Percentiles rank a stretch among this genome's conserved stretches.
Conservation (phyloP, 495 filamentous ascomycete species). For the Poronia punctata region DNA sequence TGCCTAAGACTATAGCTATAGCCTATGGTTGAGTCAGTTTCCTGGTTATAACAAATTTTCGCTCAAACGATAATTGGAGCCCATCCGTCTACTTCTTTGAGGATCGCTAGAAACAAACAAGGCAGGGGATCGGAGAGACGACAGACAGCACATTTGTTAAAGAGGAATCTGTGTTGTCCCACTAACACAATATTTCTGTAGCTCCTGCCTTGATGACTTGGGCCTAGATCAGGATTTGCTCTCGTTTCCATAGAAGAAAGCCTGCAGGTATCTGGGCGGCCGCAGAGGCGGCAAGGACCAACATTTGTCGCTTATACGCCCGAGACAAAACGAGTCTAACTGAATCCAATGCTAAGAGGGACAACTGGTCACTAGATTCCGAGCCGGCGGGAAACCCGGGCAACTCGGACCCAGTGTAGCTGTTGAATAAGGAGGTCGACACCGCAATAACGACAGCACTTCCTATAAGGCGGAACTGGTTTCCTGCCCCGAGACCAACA, state of each 20-base stretch:
- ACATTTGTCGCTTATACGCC: constrained; percentile 13
- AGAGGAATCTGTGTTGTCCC: no score
- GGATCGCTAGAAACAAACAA: no score
- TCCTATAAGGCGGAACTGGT: constrained; percentile 15
- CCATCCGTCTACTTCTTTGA: no score
- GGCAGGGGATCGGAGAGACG: no score
- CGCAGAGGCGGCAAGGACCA: constrained; percentile 13
- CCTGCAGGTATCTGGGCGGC: constrained; percentile 13
- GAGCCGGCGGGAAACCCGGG: no score
- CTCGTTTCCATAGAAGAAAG: constrained; percentile 14
- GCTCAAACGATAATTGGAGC: no score
- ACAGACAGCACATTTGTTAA: no score
- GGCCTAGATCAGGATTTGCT: constrained; percentile 13
- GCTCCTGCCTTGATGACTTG: no score
- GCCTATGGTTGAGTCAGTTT: no score
- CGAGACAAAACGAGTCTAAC: constrained; percentile 5
- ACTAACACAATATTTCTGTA: no score
- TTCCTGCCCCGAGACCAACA: constrained; percentile 11
- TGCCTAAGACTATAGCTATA: no score
- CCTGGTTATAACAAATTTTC: no score
- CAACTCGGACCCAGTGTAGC: constrained; percentile 3
- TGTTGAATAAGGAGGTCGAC: constrained; percentile 16
- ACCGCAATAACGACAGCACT: constrained; percentile 11
- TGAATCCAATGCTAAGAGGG: background rate
- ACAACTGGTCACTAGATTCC: background rate